Conservation (phyloP, 805 yeast genomes). For the Saccharomycopsis sp. region DNA sequence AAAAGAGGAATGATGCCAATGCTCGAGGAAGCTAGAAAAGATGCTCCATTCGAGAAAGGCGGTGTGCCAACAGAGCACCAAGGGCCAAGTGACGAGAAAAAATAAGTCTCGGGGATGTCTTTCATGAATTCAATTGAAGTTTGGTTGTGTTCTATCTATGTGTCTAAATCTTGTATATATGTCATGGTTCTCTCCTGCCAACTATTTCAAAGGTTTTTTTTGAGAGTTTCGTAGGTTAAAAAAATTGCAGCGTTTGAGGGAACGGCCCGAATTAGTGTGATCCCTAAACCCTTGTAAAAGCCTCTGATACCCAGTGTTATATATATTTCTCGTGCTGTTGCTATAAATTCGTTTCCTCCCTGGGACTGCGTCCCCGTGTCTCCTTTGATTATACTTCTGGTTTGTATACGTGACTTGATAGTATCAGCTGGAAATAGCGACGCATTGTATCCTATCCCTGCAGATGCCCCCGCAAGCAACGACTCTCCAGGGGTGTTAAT, state of each 20-base stretch:
- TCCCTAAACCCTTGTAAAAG: conserved; percentile 78
- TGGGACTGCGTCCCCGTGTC: conserved; percentile 24
- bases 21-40: conserved; percentile 82
- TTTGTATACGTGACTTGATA: conserved; percentile 80
- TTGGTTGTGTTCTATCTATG: neutral
- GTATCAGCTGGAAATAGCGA: conserved; percentile 88
- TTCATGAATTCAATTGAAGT: no score
- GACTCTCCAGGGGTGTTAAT: conserved; percentile 39
- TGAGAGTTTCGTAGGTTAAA: conserved; percentile 64
- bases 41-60: conserved; percentile 78
- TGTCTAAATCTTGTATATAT: neutral
- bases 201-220: conserved; percentile 26
- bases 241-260: conserved; percentile 91
- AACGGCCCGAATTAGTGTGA: conserved; percentile 72
- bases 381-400: conserved; percentile 36
- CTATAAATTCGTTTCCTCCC: conserved; percentile 28
- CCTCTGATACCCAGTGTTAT: conserved; percentile 56
- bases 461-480: conserved; percentile 73
- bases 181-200: neutral
- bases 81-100: neutral
- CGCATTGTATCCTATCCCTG: conserved; percentile 77
- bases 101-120: no score
- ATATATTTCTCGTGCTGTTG: conserved; percentile 37
- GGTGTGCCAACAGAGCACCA: conserved; percentile 34
- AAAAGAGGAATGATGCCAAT: conserved; percentile 74